These are phyloP conservation scores for Colletotrichum gigasporum DNA, from an alignment of 2,329 filamentous ascomycete species.

Conservation along the genomic window DNA sequence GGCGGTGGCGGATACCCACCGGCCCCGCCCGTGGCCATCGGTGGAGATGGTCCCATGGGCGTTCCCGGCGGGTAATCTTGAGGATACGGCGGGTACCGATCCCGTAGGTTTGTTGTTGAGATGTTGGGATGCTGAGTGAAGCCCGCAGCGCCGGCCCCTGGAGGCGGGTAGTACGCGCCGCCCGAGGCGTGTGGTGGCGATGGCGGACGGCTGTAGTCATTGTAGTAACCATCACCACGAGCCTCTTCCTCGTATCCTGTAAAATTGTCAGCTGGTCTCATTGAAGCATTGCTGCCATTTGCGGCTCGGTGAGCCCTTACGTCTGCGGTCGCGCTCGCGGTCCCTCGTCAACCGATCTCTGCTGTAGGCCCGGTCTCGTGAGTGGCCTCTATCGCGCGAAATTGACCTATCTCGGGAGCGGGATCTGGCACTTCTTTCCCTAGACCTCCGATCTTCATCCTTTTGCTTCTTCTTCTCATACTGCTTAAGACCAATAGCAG, in stretches of 20 bases:
- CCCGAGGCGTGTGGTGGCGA: constrained; percentile 62
- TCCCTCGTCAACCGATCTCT: constrained; percentile 39
- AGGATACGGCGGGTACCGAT: constrained; percentile 51
- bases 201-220: constrained; percentile 47
- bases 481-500: constrained; percentile 71
- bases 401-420: constrained; percentile 23
- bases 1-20: constrained; percentile 41
- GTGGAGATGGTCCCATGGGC: constrained; percentile 39
- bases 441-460: constrained; percentile 39
- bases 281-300: too few species aligned
- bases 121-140: constrained; percentile 50
- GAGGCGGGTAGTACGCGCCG: constrained; percentile 58
- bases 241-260: constrained; percentile 49
- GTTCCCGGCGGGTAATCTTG: constrained; percentile 53
- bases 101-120: constrained; percentile 42
- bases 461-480: constrained; percentile 60
- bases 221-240: constrained; percentile 45
- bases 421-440: constrained; percentile 22
- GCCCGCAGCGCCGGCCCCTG: constrained; percentile 33
- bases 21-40: constrained; percentile 34
- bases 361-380: constrained; percentile 23
- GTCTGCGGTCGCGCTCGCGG: constrained; percentile 43
- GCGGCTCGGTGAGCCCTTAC: constrained; percentile 36
- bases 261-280: constrained; percentile 26
- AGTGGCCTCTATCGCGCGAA: constrained; percentile 11